Conservation (phyloP, 257 asterid genomes). For the Apocynum venetum region DNA sequence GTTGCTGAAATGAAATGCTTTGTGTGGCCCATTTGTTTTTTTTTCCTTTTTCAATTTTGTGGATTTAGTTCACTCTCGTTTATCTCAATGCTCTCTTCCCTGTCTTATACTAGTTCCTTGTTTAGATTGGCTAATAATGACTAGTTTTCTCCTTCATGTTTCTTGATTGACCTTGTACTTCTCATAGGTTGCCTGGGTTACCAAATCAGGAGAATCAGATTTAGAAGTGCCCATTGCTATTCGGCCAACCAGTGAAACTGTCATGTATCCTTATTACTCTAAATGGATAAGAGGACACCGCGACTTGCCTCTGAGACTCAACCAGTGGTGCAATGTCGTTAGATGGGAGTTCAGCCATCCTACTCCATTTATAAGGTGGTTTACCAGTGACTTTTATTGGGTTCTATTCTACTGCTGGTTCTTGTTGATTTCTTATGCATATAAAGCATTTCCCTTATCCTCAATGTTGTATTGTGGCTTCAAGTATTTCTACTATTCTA, state of each 20-base stretch:
- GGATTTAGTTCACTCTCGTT: neutral
- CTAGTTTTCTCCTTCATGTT: neutral
- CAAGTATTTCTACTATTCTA: neutral
- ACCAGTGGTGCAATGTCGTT: constrained; percentile 99
- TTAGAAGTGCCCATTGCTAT: constrained; percentile 95
- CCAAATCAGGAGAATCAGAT: constrained; percentile 90
- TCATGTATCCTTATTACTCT: constrained; percentile 95
- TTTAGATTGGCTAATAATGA: neutral
- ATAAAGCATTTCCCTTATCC: neutral
- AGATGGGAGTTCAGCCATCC: constrained; percentile 99
- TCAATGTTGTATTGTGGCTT: neutral
- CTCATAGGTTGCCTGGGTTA: constrained; percentile 96
- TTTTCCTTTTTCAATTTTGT: neutral
- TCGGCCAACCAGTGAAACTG: constrained; percentile 99
- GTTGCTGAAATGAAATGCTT: too few relatives aligned
- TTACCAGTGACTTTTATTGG: neutral
- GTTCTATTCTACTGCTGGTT: neutral
- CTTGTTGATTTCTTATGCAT: neutral
- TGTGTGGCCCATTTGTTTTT: neutral
- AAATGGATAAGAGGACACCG: constrained; percentile 99
- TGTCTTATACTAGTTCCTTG: neutral
- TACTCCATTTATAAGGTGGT: constrained; percentile 94
- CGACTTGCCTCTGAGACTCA: constrained; percentile 87
- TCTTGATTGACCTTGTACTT: constrained; percentile 7
- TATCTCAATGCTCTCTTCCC: neutral